These are phyloP conservation scores for Penicillium sp. DNA, from an alignment of 2,329 filamentous ascomycete species.

Conservation along the genomic window DNA sequence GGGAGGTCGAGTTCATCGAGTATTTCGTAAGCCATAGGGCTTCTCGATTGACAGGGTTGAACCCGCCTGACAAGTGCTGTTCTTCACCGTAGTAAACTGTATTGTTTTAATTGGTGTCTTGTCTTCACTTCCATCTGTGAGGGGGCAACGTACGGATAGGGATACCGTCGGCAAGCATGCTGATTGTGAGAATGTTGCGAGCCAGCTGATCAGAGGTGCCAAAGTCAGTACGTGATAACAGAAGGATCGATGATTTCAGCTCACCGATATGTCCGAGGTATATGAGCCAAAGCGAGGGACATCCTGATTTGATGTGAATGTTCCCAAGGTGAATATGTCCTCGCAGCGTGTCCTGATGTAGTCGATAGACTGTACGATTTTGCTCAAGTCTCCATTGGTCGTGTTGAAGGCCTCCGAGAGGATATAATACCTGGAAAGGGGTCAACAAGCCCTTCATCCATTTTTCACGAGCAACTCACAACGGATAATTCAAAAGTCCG, in stretches of 20 bases:
- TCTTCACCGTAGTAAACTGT: constrained; percentile 64
- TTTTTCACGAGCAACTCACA: constrained; percentile 9
- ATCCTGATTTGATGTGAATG: constrained; percentile 61
- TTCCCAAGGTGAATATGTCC: constrained; percentile 49
- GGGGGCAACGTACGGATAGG: constrained; percentile 43
- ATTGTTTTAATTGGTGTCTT: constrained; percentile 1
- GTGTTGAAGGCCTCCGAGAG: constrained; percentile 31
- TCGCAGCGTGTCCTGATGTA: constrained; percentile 27
- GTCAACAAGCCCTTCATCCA: neutral
- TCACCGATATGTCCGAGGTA: no score
- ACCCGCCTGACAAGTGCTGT: constrained; percentile 55
- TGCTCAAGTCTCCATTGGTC: constrained; percentile 27
- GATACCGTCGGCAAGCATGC: constrained; percentile 59
- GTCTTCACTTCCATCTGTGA: no score
- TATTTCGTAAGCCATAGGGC: constrained; percentile 56
- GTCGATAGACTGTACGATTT: constrained; percentile 24
- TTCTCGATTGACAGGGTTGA: constrained; percentile 52
- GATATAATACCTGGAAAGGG: constrained; percentile 19
- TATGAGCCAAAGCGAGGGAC: constrained; percentile 52
- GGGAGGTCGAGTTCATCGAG: constrained; percentile 14
- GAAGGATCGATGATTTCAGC: no score
- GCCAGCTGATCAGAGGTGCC: constrained; percentile 41
- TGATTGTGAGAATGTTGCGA: constrained; percentile 61
- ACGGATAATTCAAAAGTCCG: constrained; percentile 47
- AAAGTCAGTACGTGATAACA: neutral